Evolutionary conservation across 208 protist species (phyloP), one percentile per base, ranked within the genome.

Genomic region (Spongospora subterranea): DNA sequence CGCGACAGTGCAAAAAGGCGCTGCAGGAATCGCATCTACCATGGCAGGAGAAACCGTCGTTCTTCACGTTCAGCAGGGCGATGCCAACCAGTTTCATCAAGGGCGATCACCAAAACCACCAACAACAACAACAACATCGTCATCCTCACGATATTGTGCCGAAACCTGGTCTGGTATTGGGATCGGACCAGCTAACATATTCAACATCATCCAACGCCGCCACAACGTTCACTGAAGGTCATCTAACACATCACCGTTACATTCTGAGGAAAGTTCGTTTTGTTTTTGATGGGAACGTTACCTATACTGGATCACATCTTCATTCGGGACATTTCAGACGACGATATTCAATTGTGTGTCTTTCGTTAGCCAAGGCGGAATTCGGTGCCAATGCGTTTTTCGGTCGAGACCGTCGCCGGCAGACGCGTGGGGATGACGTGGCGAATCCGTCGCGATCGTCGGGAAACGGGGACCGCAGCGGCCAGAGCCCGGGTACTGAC

Each of bases 11-110:
- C 17, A 82, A 43, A 43, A n/a, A 82, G n/a, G n/a, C 6, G 13
- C 71, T 82, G 6, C n/a, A 39, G 71, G 35, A 82, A 82, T 82
- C 71, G 13, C 71, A 82, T 43, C n/a, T 82, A n/a, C 71, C 71
- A 20, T 82, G 71, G 71, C 6, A 82, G n/a, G 71, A 82, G n/a
- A 6, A 6, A 35, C 71, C 71, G 6, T 35, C 17, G n/a, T 82
- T 39, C 71, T 40, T n/a, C 17, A 82, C 71, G 6, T 40, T n/a
- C 6, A 82, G 71, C n/a, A 6, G 40, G 17, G 71, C 71, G n/a
- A 82, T 43, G 71, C 71, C 71, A 13, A 6, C 35, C 6, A 43
- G 17, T 13, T 82, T 82, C 71, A 35, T 82, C n/a, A 65, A 17
- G 54, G 54, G 54, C 20, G 17, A 17, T 29, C 17, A 17, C 54